Base-by-base conservation (phyloP, 108 stramenopile genomes). In the Conticribra guillardii region DNA sequence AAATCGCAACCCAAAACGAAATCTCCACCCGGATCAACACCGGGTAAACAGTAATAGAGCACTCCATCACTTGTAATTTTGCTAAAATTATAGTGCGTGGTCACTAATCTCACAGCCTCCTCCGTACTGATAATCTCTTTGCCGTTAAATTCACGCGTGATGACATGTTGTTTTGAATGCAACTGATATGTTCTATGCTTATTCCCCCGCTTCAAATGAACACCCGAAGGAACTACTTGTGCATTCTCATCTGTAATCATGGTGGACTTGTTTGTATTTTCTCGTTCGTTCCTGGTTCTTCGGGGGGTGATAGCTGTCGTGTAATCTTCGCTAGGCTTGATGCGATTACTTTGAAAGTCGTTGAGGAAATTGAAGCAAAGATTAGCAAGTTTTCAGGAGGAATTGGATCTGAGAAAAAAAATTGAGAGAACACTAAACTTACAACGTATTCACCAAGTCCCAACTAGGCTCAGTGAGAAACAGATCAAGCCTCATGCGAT, bases 401-500 rank as follows among this genome's bases (percentile, higher is more conserved):
- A 8, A 32, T 19, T 33, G 17, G 21, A 28, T 5, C 44, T 26
- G 4, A 51, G 2, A 69, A 16, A 27, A 24, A 67, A 53, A 14
- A 23, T 4, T 24, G 29, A 49, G 21, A 37, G 16, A 11, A 46
- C 31, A 53, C 16, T 14, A 30, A 33, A 70, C 75, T 76, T 31
- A 76, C 75, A 55, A 76, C 26, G 54, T 70, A 34, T 76, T 23
- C 0, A 76, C 27, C 37, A n/a, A n/a, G 0, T 61, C 44, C n/a
- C 48, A 32, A 26, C 31, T 26, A 46, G 62, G 46, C 15, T 47
- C 48, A 27, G 61, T 19, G 17, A 76, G 64, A 27, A 17, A 76
- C 11, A 76, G 27, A 32, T 76, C 75, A 24, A 76, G 69, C 30
- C 23, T 33, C 9, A 76, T 21, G 8, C 69, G 69, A 48, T 71